phyloP scores from a whole-genome alignment of 352 stramenopile species.

The Pythium apleroticum region DNA sequence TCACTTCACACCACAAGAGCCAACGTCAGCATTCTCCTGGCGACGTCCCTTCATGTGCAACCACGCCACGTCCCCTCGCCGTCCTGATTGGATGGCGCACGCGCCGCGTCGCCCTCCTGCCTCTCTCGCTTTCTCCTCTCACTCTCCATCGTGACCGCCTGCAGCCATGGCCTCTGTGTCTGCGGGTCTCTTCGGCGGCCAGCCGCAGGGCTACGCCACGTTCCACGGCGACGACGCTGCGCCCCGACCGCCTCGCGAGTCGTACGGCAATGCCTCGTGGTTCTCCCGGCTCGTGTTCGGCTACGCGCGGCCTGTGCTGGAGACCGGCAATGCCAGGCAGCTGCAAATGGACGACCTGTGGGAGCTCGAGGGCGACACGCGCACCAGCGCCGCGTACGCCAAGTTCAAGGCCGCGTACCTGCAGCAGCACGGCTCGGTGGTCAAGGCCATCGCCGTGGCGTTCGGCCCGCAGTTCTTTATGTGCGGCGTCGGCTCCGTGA shows the following conservation, averaged over 20 bases:
- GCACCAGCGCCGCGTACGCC: conserved; percentile 3
- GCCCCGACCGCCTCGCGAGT: background rate
- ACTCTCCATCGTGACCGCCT: too few species aligned
- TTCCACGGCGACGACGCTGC: background rate
- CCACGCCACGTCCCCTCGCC: too few species aligned
- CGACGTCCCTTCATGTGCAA: too few species aligned
- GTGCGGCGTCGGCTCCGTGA: conserved; percentile 15
- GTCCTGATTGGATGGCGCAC: too few species aligned
- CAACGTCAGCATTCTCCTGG: too few species aligned
- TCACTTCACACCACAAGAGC: too few species aligned
- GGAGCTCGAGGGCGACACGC: conserved; percentile 1
- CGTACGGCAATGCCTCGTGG: conserved; percentile 13
- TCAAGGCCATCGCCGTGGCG: background rate
- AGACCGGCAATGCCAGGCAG: background rate
- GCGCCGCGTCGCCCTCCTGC: too few species aligned
- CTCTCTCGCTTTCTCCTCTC: too few species aligned
- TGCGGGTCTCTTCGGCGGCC: too few species aligned
- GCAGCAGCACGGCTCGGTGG: background rate
- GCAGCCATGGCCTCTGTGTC: too few species aligned
- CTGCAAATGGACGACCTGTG: conserved; percentile 15
- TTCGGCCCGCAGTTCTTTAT: conserved; percentile 17
- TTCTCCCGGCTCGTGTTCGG: conserved; percentile 12
- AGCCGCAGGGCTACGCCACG: too few species aligned
- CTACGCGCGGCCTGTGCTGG: conserved; percentile 5
- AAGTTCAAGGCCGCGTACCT: conserved; percentile 3